These are phyloP conservation scores for Chrysosporium keratinophilum DNA, from an alignment of 2,329 filamentous ascomycete genomes.

Conservation along the genomic window DNA sequence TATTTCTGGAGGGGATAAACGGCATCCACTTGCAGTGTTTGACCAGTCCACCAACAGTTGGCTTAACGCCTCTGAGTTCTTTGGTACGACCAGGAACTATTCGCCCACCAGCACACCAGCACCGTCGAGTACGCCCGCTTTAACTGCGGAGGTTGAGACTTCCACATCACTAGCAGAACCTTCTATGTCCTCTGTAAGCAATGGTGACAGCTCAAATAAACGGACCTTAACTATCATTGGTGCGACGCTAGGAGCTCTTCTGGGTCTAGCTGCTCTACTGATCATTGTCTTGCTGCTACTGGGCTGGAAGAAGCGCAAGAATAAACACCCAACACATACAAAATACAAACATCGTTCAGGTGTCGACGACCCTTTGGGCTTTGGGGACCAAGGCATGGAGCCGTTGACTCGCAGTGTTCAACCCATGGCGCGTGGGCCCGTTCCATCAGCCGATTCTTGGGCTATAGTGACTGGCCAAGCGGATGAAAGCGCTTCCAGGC, in stretches of 20 bases:
- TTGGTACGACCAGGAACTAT: slow-evolving; percentile 37
- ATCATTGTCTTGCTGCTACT: slow-evolving; percentile 57
- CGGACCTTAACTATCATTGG: slow-evolving; percentile 56
- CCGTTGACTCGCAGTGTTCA: slow-evolving; percentile 34
- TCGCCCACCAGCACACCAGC: slow-evolving; percentile 22
- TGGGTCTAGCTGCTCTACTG: slow-evolving; percentile 61
- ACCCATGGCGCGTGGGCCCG: slow-evolving; percentile 37
- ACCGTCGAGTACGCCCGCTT: slow-evolving; percentile 21
- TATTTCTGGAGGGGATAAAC: slow-evolving; percentile 61
- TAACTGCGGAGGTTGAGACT: slow-evolving; percentile 18
- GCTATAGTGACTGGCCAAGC: slow-evolving; percentile 34
- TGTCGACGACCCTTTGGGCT: slow-evolving; percentile 48
- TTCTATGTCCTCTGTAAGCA: slow-evolving; percentile 26
- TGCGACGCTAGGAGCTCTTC: slow-evolving; percentile 70
- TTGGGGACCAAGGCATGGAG: slow-evolving; percentile 38
- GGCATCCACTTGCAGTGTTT: slow-evolving; percentile 65
- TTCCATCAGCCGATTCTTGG: slow-evolving; percentile 32
- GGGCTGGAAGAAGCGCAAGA: slow-evolving; percentile 15
- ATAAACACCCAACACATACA: slow-evolving; percentile 27
- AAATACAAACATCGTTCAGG: slow-evolving; percentile 40
- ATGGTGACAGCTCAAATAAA: slow-evolving; percentile 23
- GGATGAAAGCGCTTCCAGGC: neutral
- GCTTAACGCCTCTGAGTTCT: slow-evolving; percentile 58
- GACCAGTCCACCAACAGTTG: slow-evolving; percentile 65
- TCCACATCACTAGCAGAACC: slow-evolving; percentile 22